Base-by-base conservation (phyloP, 352 stramenopile species). In the Globisporangium acanthophoron region DNA sequence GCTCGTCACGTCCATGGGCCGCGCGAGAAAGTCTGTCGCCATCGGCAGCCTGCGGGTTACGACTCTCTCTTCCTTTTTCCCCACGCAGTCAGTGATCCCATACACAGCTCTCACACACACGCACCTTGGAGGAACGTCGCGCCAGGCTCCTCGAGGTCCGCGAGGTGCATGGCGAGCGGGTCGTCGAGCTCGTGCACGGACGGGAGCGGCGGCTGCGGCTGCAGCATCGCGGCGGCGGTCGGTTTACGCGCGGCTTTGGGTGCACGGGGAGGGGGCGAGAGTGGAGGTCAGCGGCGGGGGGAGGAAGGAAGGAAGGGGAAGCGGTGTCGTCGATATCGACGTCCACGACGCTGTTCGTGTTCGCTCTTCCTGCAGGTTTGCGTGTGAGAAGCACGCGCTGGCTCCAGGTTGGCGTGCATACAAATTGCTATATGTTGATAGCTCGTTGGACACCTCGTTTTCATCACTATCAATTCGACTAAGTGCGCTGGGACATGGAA, bases 141-240 rank as follows among this genome's bases (percentile, higher is more conserved):
- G 20, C 78, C 81, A 4, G 80, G 75, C 50, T 84, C 76, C 56
- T 92, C 51, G 51, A 92, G 67, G 58, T 89, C 81, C 18, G 87
- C 77, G 33, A 92, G 56, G 52, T 90, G 75, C 43, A 76, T 76
- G 52, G 89, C 79, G 58, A 92, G 71, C 49, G 78, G 67, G 61
- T 90, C 78, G 61, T 90, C 78, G 60, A 85, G 81, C 67, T 92
- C 79, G 43, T 83, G 61, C 62, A 71, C 83, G 41, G 68, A 73
- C 39, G 71, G 75, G 50, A 86, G 61, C 50, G 69, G 67, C 62
- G 73, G 58, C 63, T 74, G 68, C 76, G 74, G 68, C 74, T 82
- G 64, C 74, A 90, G 80, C 68, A 66, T 76, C n/a, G 47, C 27
- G 33, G 35, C 24, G 27, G 13, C 29, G 24, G 5, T 18, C 47